phyloP scores from a whole-genome alignment of 2,329 filamentous ascomycete genomes.

The Colletotrichum horii region DNA sequence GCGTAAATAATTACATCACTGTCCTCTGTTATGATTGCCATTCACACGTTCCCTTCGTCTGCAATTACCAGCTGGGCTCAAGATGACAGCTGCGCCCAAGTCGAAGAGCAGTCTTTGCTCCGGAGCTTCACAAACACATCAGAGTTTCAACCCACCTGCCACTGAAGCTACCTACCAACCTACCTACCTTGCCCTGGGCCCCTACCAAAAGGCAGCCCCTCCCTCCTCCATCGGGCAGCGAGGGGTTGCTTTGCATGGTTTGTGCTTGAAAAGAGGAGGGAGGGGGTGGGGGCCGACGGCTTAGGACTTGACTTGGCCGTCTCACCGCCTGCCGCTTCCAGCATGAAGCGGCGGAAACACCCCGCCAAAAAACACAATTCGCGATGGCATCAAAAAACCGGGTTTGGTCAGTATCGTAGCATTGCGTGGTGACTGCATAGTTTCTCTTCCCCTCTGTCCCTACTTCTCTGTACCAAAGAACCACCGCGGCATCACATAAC shows the following conservation, averaged over 20 bases:
- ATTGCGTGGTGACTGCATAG: background rate
- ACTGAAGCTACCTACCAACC: background rate
- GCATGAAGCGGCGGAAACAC: background rate
- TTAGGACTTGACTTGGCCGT: background rate
- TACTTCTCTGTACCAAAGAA: background rate
- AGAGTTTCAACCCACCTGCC: background rate
- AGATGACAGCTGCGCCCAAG: background rate
- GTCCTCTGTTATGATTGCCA: background rate
- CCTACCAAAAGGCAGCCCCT: background rate
- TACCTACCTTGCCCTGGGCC: background rate
- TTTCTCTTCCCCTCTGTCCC: background rate
- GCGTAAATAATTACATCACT: background rate
- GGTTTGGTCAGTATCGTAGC: background rate
- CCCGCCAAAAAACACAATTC: slow-evolving; percentile 10
- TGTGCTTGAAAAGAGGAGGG: background rate
- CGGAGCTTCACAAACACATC: background rate
- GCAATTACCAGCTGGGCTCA: background rate
- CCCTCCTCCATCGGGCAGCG: background rate
- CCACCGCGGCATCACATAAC: background rate
- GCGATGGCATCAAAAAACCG: slow-evolving; percentile 11
- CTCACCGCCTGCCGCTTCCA: slow-evolving; percentile 6
- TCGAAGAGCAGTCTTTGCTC: background rate
- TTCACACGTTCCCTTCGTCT: background rate
- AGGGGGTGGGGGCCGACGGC: background rate
- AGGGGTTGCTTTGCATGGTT: background rate